These are phyloP conservation scores for Lactarius deliciosus DNA, from an alignment of 768 basidiomycete genomes.

Conservation along the genomic window DNA sequence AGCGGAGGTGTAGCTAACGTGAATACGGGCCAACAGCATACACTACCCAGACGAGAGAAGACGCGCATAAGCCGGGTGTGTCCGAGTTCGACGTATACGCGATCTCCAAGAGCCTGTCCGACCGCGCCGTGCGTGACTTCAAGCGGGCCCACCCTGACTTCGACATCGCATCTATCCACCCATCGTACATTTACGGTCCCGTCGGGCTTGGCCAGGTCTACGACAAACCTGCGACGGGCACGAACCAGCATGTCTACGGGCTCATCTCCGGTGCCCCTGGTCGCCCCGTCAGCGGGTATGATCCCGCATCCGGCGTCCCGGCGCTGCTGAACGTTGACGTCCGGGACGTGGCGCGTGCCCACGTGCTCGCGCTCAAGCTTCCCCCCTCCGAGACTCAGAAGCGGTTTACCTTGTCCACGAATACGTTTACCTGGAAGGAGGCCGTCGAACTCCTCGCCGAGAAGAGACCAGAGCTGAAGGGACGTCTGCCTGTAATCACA, in stretches of 20 bases:
- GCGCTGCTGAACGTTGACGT: conserved; percentile 35
- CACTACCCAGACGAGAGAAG: conserved; percentile 37
- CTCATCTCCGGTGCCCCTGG: conserved; percentile 30
- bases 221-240: conserved; percentile 24
- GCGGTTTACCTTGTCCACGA: conserved; percentile 33
- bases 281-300: conserved; percentile 27
- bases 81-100: conserved; percentile 37
- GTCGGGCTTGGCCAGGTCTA: conserved; percentile 29
- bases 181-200: conserved; percentile 37
- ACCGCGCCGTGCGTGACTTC: conserved; percentile 33
- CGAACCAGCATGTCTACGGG: conserved; percentile 33
- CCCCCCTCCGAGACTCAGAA: conserved; percentile 6
- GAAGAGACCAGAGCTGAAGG: conserved; percentile 32
- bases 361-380: conserved; percentile 33
- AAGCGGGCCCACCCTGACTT: conserved; percentile 32
- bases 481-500: conserved; percentile 29
- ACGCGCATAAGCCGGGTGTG: conserved; percentile 32
- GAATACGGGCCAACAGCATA: conserved; percentile 34
- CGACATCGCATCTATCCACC: conserved; percentile 35
- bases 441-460: conserved; percentile 31
- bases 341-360: conserved; percentile 37
- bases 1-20: background rate
- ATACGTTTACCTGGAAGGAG: conserved; percentile 33
- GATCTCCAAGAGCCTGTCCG: conserved; percentile 40
- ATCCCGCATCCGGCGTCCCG: conserved; percentile 17